Evolutionary conservation across 192 early-diverging fungal genomes (phyloP).

Genomic region (Cladochytrium replicatum): DNA sequence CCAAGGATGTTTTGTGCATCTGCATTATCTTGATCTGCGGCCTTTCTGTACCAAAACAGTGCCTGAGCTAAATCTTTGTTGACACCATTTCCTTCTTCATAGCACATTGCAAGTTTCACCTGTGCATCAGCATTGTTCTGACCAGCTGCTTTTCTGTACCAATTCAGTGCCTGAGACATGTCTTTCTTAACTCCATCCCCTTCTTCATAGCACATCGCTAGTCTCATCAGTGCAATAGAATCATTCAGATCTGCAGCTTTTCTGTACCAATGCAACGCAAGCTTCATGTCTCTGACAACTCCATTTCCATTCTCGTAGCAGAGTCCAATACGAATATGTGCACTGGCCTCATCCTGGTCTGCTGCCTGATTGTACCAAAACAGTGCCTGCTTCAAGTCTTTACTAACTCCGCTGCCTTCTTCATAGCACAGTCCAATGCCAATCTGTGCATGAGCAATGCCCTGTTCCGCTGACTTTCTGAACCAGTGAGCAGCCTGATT

Average conservation of each 20-base stretch:
- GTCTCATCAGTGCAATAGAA: slow-evolving; percentile 29
- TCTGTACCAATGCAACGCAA: background rate
- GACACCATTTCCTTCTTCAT: background rate
- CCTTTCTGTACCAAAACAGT: background rate
- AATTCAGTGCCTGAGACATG: slow-evolving; percentile 5
- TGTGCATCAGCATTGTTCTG: slow-evolving; percentile 11
- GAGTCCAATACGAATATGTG: background rate
- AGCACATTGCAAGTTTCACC: slow-evolving; percentile 5
- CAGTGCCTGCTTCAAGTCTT: slow-evolving; percentile 4
- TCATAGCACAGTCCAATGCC: background rate
- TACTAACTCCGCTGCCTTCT: background rate
- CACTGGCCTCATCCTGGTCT: background rate
- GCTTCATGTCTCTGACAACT: background rate
- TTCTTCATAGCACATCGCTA: slow-evolving; percentile 23
- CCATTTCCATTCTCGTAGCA: background rate
- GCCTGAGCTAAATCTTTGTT: background rate
- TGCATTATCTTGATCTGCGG: background rate
- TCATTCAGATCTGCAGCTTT: slow-evolving; percentile 1
- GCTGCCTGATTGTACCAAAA: slow-evolving; percentile 1
- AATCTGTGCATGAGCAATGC: background rate
- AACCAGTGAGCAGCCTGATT: background rate
- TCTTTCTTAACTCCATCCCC: slow-evolving; percentile 9
- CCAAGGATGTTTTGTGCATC: background rate
- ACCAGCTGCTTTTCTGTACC: slow-evolving; percentile 12
- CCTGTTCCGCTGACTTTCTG: background rate